Conservation (phyloP, 1,284 basidiomycete species). For the Ganoderma resinaceum region DNA sequence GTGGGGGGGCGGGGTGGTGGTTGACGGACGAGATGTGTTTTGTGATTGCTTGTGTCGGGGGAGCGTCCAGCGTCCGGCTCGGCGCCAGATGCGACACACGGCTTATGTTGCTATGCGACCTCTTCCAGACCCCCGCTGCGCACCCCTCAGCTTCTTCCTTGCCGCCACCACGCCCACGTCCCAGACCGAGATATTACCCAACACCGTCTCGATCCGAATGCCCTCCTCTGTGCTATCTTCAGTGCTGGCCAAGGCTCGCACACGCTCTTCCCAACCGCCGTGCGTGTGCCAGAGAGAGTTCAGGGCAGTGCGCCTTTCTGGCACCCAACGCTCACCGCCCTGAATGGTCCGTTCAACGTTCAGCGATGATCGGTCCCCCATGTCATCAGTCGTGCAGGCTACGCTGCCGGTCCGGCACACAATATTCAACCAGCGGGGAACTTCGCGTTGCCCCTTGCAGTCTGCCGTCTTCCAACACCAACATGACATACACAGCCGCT, state of each 20-base stretch:
- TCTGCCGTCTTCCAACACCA: neutral
- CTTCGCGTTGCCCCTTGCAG: neutral
- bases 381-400: conserved; percentile 15
- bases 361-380: conserved; percentile 22
- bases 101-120: conserved; percentile 15
- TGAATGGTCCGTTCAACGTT: neutral
- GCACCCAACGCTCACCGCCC: neutral
- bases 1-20: conserved; percentile 26
- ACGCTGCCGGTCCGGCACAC: neutral
- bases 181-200: neutral
- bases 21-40: conserved; percentile 23
- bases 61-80: neutral
- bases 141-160: neutral
- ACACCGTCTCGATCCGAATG: neutral
- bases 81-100: conserved; percentile 13
- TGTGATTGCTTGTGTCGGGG: conserved; percentile 23
- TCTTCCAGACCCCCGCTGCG: conserved; percentile 4
- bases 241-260: neutral
- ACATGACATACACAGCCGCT: conserved; percentile 4
- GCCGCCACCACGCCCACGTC: neutral
- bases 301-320: neutral
- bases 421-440: neutral
- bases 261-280: neutral
- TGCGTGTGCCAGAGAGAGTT: neutral
- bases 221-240: neutral